Conservation (phyloP, 345 rosid species). For the Rhodamnia argentea region DNA sequence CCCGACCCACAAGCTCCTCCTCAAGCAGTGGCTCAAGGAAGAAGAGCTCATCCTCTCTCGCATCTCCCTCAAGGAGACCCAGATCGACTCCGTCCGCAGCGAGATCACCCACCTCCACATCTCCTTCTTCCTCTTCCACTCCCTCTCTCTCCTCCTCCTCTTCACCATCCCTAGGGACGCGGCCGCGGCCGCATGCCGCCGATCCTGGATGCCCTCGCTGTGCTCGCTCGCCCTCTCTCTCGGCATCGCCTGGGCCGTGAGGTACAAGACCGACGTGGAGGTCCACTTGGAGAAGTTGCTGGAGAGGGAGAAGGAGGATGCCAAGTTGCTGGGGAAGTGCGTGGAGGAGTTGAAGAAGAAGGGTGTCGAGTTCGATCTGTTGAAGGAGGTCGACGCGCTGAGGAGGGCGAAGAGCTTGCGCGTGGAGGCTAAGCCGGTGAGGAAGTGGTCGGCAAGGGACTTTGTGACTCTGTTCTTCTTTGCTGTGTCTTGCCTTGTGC, state of each 20-base stretch:
- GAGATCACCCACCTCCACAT: neutral
- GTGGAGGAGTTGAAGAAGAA: slow-evolving; percentile 90
- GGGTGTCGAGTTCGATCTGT: slow-evolving; percentile 80
- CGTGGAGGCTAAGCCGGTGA: slow-evolving; percentile 50
- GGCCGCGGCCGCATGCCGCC: neutral
- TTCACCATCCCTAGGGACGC: slow-evolving; percentile 11
- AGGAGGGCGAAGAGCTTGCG: slow-evolving; percentile 93
- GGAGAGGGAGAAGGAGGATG: slow-evolving; percentile 88
- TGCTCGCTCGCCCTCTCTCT: slow-evolving; percentile 63
- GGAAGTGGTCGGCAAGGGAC: slow-evolving; percentile 81
- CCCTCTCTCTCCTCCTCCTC: slow-evolving; percentile 8
- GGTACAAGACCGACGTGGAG: slow-evolving; percentile 76
- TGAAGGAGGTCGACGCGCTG: slow-evolving; percentile 89
- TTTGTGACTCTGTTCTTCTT: slow-evolving; percentile 74
- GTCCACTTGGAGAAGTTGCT: slow-evolving; percentile 65
- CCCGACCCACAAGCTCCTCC: slow-evolving; percentile 85
- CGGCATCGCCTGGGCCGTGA: slow-evolving; percentile 75
- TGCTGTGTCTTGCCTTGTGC: slow-evolving; percentile 58
- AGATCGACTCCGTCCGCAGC: slow-evolving; percentile 14
- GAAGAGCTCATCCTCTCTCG: slow-evolving; percentile 78
- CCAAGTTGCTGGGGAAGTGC: slow-evolving; percentile 62
- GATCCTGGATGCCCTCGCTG: slow-evolving; percentile 81
- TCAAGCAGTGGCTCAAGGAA: slow-evolving; percentile 94
- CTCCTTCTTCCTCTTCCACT: neutral
- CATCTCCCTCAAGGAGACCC: slow-evolving; percentile 65